Evolutionary conservation across 805 yeast genomes (phyloP).

Genomic region (Metschnikowia shivogae): DNA sequence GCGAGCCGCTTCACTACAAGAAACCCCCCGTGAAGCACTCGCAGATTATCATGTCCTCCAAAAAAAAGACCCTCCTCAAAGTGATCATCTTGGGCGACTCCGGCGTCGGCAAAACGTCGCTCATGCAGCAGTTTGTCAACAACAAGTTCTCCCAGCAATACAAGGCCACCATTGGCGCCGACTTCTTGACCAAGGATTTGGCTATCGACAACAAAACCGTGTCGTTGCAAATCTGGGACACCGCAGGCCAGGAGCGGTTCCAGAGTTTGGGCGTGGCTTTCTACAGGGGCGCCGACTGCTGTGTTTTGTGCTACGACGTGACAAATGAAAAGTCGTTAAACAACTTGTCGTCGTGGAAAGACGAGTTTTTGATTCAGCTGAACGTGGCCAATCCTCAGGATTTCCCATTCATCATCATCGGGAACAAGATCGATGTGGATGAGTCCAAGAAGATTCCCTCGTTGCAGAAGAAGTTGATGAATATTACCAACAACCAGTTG

Average conservation of each 20-base stretch:
- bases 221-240: conserved; percentile 71
- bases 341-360: conserved; percentile 86
- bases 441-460: conserved; percentile 77
- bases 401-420: conserved; percentile 93
- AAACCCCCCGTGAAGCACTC: no score
- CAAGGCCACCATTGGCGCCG: conserved; percentile 98
- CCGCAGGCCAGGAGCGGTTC: conserved; percentile 63
- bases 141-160: conserved; percentile 93
- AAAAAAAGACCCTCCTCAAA: conserved; percentile 73
- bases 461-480: conserved; percentile 47
- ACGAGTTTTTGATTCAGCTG: conserved; percentile 90
- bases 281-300: conserved; percentile 97
- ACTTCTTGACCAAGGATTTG: conserved; percentile 88
- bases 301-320: conserved; percentile 93
- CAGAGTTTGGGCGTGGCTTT: conserved; percentile 96
- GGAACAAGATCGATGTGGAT: conserved; percentile 92
- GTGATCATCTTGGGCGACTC: conserved; percentile 95
- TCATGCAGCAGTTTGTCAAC: conserved; percentile 96
- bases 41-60: conserved; percentile 42
- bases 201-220: conserved; percentile 78
- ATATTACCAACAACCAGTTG: conserved; percentile 42
- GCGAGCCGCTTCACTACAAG: no score
- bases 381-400: conserved; percentile 90
- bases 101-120: conserved; percentile 95
- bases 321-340: conserved; percentile 93